phyloP scores from a whole-genome alignment of 2,329 filamentous ascomycete species.

The Tolypocladium paradoxum region DNA sequence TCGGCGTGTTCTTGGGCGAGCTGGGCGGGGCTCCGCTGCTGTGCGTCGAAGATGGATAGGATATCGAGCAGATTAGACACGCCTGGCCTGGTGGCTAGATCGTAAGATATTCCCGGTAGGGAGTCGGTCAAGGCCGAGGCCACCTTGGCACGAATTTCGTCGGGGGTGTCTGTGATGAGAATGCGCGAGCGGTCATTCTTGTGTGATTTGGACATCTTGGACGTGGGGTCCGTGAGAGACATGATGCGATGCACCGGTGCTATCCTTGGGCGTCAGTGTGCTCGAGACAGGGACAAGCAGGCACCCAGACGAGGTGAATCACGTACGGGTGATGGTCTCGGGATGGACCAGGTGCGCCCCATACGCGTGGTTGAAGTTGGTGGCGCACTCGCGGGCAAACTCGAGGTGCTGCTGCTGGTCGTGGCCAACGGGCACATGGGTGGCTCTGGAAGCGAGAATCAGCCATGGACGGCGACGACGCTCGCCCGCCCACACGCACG shows the following conservation, averaged over 20 bases:
- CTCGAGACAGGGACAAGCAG: neutral
- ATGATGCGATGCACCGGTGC: slow-evolving; percentile 78
- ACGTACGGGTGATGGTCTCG: slow-evolving; percentile 58
- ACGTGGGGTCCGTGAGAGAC: slow-evolving; percentile 66
- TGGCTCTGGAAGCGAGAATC: slow-evolving; percentile 44
- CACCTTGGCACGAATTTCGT: slow-evolving; percentile 59
- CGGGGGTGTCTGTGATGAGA: slow-evolving; percentile 61
- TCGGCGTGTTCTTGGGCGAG: slow-evolving; percentile 28
- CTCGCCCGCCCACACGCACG: neutral
- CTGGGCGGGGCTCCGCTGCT: slow-evolving; percentile 25
- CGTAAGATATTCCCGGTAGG: slow-evolving; percentile 55
- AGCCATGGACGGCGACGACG: neutral
- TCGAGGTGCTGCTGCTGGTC: slow-evolving; percentile 93
- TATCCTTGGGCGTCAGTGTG: slow-evolving; percentile 17
- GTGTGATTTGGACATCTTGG: slow-evolving; percentile 95
- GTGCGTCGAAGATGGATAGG: slow-evolving; percentile 54
- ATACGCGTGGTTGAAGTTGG: slow-evolving; percentile 74
- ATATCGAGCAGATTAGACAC: slow-evolving; percentile 82
- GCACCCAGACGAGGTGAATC: neutral
- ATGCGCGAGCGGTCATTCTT: slow-evolving; percentile 64
- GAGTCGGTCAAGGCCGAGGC: slow-evolving; percentile 69
- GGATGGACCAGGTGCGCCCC: slow-evolving; percentile 54
- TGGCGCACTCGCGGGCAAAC: slow-evolving; percentile 76
- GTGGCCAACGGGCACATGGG: slow-evolving; percentile 92
- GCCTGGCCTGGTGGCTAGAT: slow-evolving; percentile 59